Evolutionary conservation across 306 rosid genomes (phyloP).

Genomic region (Echinosophora koreensis): DNA sequence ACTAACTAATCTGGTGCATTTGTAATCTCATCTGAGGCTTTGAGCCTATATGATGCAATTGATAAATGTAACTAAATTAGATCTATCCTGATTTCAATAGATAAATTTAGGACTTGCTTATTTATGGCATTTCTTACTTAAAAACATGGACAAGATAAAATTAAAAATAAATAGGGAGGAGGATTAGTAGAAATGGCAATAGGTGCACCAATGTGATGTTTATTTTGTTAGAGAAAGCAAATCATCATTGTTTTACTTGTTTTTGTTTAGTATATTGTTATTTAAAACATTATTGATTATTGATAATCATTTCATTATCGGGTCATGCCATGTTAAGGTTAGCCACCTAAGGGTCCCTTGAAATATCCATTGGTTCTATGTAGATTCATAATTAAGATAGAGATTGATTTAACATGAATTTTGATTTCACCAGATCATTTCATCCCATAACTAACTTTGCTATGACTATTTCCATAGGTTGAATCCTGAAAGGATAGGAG

Average conservation of each 20-base stretch:
- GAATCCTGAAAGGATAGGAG: slow-evolving; percentile 98
- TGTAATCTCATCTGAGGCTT: slow-evolving; percentile 31
- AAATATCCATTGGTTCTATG: slow-evolving; percentile 11
- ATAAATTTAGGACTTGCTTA: not conserved
- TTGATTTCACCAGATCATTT: slow-evolving; percentile 24
- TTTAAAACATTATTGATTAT: not conserved
- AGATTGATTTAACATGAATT: slow-evolving; percentile 30
- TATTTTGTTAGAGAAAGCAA: slow-evolving; percentile 30
- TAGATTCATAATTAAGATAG: slow-evolving; percentile 6
- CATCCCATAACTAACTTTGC: slow-evolving; percentile 40
- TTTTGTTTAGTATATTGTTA: slow-evolving; percentile 7
- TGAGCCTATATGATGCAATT: slow-evolving; percentile 17
- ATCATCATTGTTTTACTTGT: slow-evolving; percentile 9
- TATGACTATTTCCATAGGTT: slow-evolving; percentile 62
- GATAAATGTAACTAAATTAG: slow-evolving; percentile 1
- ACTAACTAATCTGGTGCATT: slow-evolving; percentile 9
- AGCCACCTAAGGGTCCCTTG: not conserved
- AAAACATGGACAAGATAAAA: not conserved
- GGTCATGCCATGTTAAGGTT: not conserved
- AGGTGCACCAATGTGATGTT: not conserved
- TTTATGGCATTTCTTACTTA: not conserved
- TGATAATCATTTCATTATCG: too few species aligned
- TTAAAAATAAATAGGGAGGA: slow-evolving; percentile 13
- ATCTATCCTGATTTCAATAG: not conserved
- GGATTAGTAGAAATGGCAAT: not conserved